Percentiles rank a stretch among this genome's conserved stretches.
Evolutionary conservation across 2,329 filamentous ascomycete species (phyloP).

Genomic region (Hypoxylon sp.): DNA sequence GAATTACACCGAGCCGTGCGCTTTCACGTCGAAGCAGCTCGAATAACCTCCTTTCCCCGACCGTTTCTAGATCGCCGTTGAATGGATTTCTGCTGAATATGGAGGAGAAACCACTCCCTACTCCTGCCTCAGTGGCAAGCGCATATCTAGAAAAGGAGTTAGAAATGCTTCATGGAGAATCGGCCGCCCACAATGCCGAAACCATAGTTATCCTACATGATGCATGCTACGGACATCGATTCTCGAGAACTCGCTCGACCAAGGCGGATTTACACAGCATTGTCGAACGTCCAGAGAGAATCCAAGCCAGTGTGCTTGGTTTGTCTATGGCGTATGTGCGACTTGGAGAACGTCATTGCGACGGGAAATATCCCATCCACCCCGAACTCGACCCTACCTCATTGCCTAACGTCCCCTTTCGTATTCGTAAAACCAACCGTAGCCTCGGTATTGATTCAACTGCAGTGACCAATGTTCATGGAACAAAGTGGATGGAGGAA

Average conservation of each 20-base stretch:
- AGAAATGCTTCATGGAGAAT: conserved; percentile 62
- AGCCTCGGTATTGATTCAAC: conserved; percentile 75
- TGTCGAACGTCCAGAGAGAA: conserved; percentile 90
- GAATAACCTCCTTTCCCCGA: conserved; percentile 55
- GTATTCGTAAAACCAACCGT: conserved; percentile 82
- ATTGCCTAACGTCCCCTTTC: conserved; percentile 75
- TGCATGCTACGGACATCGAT: conserved; percentile 93
- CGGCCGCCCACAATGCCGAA: conserved; percentile 55
- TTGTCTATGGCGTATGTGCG: conserved; percentile 88
- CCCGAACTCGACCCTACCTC: conserved; percentile 65
- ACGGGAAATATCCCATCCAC: conserved; percentile 72
- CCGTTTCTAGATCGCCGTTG: conserved; percentile 49
- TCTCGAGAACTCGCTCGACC: conserved; percentile 80
- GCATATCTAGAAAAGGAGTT: conserved; percentile 77
- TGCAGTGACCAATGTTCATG: conserved; percentile 90
- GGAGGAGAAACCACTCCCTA: conserved; percentile 53
- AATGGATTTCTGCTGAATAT: conserved; percentile 41
- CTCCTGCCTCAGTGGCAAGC: conserved; percentile 66
- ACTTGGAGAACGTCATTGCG: conserved; percentile 81
- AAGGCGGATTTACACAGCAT: conserved; percentile 78
- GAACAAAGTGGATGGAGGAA: conserved; percentile 92
- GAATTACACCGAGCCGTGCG: conserved; percentile 48
- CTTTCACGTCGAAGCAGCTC: conserved; percentile 60
- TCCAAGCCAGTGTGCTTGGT: conserved; percentile 84
- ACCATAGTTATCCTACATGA: conserved; percentile 91